Conservation (phyloP, 805 yeast species). For the Lipomyces orientalis region DNA sequence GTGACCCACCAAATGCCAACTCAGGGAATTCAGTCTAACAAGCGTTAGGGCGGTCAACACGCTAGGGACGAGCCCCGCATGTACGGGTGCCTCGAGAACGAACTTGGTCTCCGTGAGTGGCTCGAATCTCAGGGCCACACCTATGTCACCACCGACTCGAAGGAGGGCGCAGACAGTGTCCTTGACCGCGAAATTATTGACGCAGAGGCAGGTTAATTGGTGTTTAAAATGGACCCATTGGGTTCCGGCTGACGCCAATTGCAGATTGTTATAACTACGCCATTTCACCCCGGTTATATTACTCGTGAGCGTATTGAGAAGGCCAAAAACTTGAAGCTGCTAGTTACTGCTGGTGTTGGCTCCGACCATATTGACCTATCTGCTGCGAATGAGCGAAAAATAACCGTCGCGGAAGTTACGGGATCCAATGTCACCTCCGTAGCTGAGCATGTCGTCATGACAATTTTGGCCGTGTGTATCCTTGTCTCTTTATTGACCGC, state of each 20-base stretch:
- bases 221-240: no score
- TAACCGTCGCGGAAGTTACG: constrained; percentile 78
- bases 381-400: constrained; percentile 66
- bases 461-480: constrained; percentile 56
- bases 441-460: constrained; percentile 80
- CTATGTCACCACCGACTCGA: constrained; percentile 67
- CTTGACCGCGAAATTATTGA: constrained; percentile 71
- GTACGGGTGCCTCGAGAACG: constrained; percentile 75
- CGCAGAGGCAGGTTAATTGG: constrained; percentile 55
- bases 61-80: constrained; percentile 65
- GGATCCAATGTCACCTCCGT: constrained; percentile 82
- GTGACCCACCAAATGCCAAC: neutral
- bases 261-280: constrained; percentile 70
- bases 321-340: constrained; percentile 72
- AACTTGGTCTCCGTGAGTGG: constrained; percentile 70
- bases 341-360: constrained; percentile 85
- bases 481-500: neutral
- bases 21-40: neutral
- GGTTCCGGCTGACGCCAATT: neutral
- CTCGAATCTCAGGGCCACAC: constrained; percentile 71
- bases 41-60: constrained; percentile 46
- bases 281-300: constrained; percentile 82
- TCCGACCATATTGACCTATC: constrained; percentile 79
- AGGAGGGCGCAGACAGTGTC: constrained; percentile 64
- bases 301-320: constrained; percentile 67